Evolutionary conservation across 805 yeast genomes (phyloP).

Genomic region (Ogataea kodamae): DNA sequence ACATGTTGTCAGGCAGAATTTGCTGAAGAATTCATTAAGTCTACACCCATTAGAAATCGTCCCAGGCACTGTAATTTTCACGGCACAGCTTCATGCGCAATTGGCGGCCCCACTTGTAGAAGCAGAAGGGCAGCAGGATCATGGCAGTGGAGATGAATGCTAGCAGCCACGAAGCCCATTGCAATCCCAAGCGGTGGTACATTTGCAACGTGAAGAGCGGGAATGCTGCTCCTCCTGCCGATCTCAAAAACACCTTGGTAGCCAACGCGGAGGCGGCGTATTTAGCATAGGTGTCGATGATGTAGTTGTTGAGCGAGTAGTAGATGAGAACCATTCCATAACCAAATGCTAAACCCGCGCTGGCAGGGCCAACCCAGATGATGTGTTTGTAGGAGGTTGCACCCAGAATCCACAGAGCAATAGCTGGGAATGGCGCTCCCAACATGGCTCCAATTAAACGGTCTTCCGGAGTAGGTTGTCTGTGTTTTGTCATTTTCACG

Average conservation of each 20-base stretch:
- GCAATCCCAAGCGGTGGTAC: conserved; percentile 69
- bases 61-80: conserved; percentile 50
- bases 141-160: conserved; percentile 76
- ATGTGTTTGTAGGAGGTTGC: conserved; percentile 69
- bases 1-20: conserved; percentile 1
- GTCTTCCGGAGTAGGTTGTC: conserved; percentile 76
- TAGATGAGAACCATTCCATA: conserved; percentile 60
- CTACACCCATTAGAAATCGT: conserved; percentile 12
- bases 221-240: conserved; percentile 85
- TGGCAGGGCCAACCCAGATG: conserved; percentile 64
- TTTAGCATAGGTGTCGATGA: conserved; percentile 84
- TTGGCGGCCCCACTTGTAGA: conserved; percentile 61
- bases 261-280: conserved; percentile 80
- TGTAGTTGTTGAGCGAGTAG: conserved; percentile 68
- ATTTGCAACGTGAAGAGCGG: conserved; percentile 78
- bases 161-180: conserved; percentile 78
- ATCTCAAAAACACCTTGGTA: conserved; percentile 74
- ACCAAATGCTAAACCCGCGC: conserved; percentile 57
- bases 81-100: conserved; percentile 65
- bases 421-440: conserved; percentile 80
- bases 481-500: conserved; percentile 43
- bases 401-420: conserved; percentile 75
- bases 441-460: conserved; percentile 77
- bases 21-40: background rate
- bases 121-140: conserved; percentile 69